Base-by-base conservation (phyloP, 257 asterid genomes). In the Gentiana macrophylla region DNA sequence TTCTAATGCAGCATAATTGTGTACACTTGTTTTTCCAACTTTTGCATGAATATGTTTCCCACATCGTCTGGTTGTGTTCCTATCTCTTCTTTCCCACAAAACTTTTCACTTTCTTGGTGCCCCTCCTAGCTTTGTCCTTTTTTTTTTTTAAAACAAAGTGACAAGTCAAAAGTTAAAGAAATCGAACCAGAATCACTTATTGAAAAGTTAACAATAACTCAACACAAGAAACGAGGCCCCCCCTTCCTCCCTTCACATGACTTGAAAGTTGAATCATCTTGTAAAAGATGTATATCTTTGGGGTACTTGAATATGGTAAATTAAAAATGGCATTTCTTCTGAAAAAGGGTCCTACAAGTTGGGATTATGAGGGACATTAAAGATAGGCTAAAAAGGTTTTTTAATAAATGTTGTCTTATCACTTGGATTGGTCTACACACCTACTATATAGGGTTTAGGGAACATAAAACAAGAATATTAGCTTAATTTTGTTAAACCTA, bases 351-450 rank as follows among this genome's bases (percentile, higher is more conserved):
- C 86, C 89, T 85, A 75, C 67, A 4, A 49, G 82, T 35, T 55
- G 59, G 67, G 60, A 52, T n/a, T 49, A 74, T 43, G 54, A 62
- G 70, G 59, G 79, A 83, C 95, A 83, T 37, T 82, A 77, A 74
- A 68, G 79, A 81, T 79, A 86, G 87, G 77, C 79, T 60, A 75
- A 86, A 83, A 79, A 10, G 90, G 77, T 72, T 60, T 73, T 61
- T 24, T 24, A 24, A 76, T 71, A 82, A 55, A 58, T 74, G 66
- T 66, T 62, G 61, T 62, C 84, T 77, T 72, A 80, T 77, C 84
- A 79, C 52, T 71, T 66, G 53, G 65, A 62, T 63, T 64, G 63
- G 55, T 60, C 62, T 65, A 4, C 43, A 4, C 43, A 62, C 55
- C 72, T 55, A 59, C 55, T 33, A 24, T 24, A 24, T 24, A 49